phyloP scores from a whole-genome alignment of 2,329 filamentous ascomycete species.

The Stagonosporopsis cucurbitacearum region DNA sequence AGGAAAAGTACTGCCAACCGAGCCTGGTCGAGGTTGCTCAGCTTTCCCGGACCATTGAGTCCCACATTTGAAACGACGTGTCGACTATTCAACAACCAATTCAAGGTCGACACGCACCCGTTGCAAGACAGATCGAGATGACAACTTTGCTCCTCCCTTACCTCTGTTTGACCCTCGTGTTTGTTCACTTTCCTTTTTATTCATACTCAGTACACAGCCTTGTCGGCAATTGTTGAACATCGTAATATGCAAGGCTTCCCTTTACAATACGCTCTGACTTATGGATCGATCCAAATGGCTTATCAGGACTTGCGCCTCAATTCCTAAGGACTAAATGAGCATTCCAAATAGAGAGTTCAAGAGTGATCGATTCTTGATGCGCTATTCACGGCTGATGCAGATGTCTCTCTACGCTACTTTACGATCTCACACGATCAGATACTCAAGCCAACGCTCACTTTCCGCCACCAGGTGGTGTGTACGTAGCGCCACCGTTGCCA shows the following conservation, averaged over 20 bases:
- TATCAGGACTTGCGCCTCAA: not conserved
- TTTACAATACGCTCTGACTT: not conserved
- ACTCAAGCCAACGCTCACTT: not conserved
- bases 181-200: not conserved
- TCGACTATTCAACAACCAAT: not conserved
- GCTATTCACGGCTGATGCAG: not conserved
- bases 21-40: not conserved
- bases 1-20: not conserved
- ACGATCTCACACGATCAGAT: not conserved
- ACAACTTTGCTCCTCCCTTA: not conserved
- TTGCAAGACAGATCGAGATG: not conserved
- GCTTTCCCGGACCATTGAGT: not conserved
- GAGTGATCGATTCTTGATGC: not conserved
- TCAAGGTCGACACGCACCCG: not conserved
- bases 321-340: not conserved
- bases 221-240: not conserved
- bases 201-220: not conserved
- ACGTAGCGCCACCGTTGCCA: slow-evolving; percentile 37
- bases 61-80: not conserved
- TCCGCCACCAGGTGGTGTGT: slow-evolving; percentile 21
- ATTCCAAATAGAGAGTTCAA: not conserved
- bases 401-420: not conserved
- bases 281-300: not conserved
- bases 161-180: not conserved
- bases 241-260: not conserved